Conservation (phyloP, 768 basidiomycete genomes). For the Chalciporus chontae region DNA sequence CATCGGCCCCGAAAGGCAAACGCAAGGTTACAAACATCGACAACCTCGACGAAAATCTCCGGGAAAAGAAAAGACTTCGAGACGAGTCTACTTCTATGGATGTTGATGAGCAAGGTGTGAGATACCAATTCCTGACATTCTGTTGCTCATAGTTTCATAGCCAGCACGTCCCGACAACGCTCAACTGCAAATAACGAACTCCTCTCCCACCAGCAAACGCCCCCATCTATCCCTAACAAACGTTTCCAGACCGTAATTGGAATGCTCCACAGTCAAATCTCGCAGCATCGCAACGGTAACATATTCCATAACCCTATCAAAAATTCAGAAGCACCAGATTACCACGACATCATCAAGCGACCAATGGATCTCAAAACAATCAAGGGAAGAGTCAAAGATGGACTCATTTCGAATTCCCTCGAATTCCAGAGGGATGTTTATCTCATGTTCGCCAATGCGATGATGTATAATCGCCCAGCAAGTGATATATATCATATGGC, state of each 20-base stretch:
- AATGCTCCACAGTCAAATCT: slow-evolving; percentile 78
- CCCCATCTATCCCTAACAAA: slow-evolving; percentile 45
- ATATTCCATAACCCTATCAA: slow-evolving; percentile 92
- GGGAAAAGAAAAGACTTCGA: slow-evolving; percentile 29
- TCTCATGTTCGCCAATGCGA: slow-evolving; percentile 94
- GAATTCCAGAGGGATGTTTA: slow-evolving; percentile 90
- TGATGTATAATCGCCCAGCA: slow-evolving; percentile 92
- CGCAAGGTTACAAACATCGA: slow-evolving; percentile 26
- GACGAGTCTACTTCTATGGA: slow-evolving; percentile 24
- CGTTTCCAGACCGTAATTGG: slow-evolving; percentile 79
- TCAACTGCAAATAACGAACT: slow-evolving; percentile 16
- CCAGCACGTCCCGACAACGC: slow-evolving; percentile 17
- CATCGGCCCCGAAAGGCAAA: slow-evolving; percentile 14
- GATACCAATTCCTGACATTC: too few species aligned
- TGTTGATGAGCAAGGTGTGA: slow-evolving; percentile 44
- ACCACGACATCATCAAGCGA: slow-evolving; percentile 87
- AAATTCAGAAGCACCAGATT: slow-evolving; percentile 84
- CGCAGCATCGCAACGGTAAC: slow-evolving; percentile 81
- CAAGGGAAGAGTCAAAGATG: slow-evolving; percentile 81
- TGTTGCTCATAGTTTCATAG: slow-evolving; percentile 8
- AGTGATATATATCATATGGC: slow-evolving; percentile 90
- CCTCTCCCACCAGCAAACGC: slow-evolving; percentile 12
- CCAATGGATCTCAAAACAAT: slow-evolving; percentile 96
- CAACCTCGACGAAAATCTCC: slow-evolving; percentile 17
- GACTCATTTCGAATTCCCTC: slow-evolving; percentile 70